Conservation (phyloP, 2,329 filamentous ascomycete genomes). For the Huntiella abstrusa region DNA sequence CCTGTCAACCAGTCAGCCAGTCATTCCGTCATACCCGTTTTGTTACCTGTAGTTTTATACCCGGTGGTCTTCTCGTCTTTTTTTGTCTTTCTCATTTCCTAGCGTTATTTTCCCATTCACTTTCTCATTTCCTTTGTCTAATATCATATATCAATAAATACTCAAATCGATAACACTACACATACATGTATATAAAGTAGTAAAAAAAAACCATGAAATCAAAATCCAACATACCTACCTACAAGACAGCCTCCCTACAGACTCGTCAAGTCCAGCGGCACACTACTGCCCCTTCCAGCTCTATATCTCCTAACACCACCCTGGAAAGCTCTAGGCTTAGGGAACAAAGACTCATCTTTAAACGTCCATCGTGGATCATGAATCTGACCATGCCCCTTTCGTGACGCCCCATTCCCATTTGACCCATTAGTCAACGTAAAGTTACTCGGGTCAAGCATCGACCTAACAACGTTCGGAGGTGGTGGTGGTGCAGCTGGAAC, state of each 20-base stretch:
- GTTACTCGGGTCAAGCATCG: constrained; percentile 54
- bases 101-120: background rate
- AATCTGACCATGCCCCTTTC: constrained; percentile 32
- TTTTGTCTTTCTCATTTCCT: background rate
- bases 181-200: too few species aligned
- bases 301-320: constrained; percentile 64
- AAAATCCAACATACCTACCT: background rate
- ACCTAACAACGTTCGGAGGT: constrained; percentile 25
- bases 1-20: background rate
- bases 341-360: constrained; percentile 60
- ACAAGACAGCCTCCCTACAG: background rate
- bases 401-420: constrained; percentile 14
- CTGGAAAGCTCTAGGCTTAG: constrained; percentile 65
- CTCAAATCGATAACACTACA: background rate
- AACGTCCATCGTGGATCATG: constrained; percentile 76
- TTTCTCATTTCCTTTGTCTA: background rate
- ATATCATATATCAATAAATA: background rate
- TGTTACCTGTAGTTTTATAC: constrained; percentile 8
- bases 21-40: background rate
- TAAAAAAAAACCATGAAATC: background rate
- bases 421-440: constrained; percentile 54
- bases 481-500: constrained; percentile 20
- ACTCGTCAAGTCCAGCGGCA: constrained; percentile 56
- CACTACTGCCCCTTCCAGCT: constrained; percentile 81
- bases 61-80: constrained; percentile 1